Evolutionary conservation across 2,329 filamentous ascomycete genomes (phyloP).

Genomic region (Xylariaceae sp.): DNA sequence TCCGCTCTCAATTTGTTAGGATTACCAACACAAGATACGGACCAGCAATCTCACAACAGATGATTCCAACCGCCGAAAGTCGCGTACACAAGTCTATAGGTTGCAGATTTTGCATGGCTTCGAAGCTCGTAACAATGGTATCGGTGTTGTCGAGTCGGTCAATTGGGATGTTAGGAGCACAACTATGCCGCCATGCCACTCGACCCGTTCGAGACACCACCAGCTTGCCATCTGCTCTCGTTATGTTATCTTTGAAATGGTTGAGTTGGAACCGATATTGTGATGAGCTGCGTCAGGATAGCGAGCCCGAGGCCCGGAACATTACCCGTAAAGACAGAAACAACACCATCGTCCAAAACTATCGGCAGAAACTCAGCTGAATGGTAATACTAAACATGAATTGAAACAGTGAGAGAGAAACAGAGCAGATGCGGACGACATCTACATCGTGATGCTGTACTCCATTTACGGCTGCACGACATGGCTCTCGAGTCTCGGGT

Average conservation of each 20-base stretch:
- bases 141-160: not conserved
- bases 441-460: too few relatives aligned
- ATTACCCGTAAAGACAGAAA: not conserved
- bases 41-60: not conserved
- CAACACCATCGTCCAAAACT: not conserved
- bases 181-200: not conserved
- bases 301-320: not conserved
- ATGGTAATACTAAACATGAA: not conserved
- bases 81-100: not conserved
- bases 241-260: not conserved
- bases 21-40: not conserved
- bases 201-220: not conserved
- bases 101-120: not conserved
- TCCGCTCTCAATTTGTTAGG: not conserved
- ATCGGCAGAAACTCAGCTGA: not conserved
- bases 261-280: not conserved
- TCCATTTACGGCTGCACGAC: too few relatives aligned
- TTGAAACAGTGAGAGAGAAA: not conserved
- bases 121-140: not conserved
- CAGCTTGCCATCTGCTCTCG: not conserved
- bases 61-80: not conserved
- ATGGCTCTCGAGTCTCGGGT: too few relatives aligned
- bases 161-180: not conserved
- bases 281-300: not conserved
- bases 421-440: not conserved